Evolutionary conservation across 257 asterid genomes (phyloP).

Genomic region (Petunia axillaris): DNA sequence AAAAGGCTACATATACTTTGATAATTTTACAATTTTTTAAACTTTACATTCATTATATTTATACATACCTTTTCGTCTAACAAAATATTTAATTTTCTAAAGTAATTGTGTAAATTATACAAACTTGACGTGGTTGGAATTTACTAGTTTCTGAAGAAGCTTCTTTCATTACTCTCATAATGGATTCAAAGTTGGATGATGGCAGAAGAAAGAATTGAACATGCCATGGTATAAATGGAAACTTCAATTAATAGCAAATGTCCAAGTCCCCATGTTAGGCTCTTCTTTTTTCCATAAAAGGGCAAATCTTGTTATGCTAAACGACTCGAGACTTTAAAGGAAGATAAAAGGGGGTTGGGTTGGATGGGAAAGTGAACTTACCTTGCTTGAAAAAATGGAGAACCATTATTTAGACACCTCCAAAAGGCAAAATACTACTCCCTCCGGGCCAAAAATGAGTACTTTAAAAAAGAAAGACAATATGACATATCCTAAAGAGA

Average conservation of each 20-base stretch:
- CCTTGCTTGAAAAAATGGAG: conserved; percentile 10
- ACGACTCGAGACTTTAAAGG: conserved; percentile 20
- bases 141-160: conserved; percentile 26
- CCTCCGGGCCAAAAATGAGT: too few species aligned
- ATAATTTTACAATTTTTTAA: too few species aligned
- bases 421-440: not conserved
- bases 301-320: conserved; percentile 24
- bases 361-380: not conserved
- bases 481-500: too few species aligned
- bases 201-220: not conserved
- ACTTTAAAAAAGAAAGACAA: too few species aligned
- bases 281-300: conserved; percentile 18
- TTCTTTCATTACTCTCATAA: conserved; percentile 23
- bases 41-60: too few species aligned
- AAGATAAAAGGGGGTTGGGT: not conserved
- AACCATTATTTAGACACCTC: not conserved
- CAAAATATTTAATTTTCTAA: too few species aligned
- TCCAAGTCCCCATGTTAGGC: conserved; percentile 22
- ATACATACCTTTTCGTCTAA: not conserved
- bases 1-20: not conserved
- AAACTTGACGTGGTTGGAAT: not conserved
- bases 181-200: not conserved
- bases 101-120: not conserved
- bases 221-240: not conserved
- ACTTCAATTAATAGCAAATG: not conserved